Evolutionary conservation across 345 rosid species (phyloP).

Genomic region (Rubroshorea leprosula): DNA sequence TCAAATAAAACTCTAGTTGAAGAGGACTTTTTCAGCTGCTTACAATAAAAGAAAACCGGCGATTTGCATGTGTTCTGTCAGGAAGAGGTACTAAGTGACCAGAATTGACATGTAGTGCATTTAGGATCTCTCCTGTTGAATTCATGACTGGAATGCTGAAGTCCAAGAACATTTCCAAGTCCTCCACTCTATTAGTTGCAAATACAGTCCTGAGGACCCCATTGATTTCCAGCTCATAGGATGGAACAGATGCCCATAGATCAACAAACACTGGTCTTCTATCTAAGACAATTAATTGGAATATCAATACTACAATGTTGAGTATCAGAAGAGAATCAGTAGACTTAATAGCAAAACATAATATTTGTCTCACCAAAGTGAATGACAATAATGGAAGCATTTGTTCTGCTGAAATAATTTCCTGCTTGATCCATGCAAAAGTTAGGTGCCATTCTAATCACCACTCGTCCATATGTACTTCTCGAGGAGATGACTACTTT

Average conservation of each 20-base stretch:
- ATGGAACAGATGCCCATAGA: conserved; percentile 44
- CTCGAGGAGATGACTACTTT: conserved; percentile 21
- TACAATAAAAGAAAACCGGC: conserved; percentile 38
- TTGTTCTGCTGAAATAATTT: conserved; percentile 38
- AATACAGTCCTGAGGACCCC: conserved; percentile 42
- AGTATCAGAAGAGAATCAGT: too few relatives aligned
- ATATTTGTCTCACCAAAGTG: conserved; percentile 37
- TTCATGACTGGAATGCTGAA: conserved; percentile 42
- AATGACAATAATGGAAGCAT: conserved; percentile 28
- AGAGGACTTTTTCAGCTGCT: conserved; percentile 13
- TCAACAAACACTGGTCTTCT: conserved; percentile 47
- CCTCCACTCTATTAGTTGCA: conserved; percentile 34
- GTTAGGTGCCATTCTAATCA: conserved; percentile 32
- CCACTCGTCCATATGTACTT: conserved; percentile 24
- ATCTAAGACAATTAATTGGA: conserved; percentile 27
- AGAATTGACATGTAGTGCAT: conserved; percentile 27
- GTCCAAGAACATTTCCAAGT: conserved; percentile 39
- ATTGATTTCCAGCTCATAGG: conserved; percentile 34
- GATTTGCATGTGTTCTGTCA: conserved; percentile 30
- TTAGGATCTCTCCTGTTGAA: conserved; percentile 40
- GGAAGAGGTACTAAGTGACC: conserved; percentile 27
- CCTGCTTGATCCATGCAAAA: conserved; percentile 46
- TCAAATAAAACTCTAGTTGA: neutral
- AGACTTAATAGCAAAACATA: conserved; percentile 2
- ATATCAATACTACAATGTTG: conserved; percentile 9